Percentiles rank a stretch among this genome's conserved stretches.
Conservation (phyloP, 1,284 basidiomycete species). For the Puccinia novopanici region DNA sequence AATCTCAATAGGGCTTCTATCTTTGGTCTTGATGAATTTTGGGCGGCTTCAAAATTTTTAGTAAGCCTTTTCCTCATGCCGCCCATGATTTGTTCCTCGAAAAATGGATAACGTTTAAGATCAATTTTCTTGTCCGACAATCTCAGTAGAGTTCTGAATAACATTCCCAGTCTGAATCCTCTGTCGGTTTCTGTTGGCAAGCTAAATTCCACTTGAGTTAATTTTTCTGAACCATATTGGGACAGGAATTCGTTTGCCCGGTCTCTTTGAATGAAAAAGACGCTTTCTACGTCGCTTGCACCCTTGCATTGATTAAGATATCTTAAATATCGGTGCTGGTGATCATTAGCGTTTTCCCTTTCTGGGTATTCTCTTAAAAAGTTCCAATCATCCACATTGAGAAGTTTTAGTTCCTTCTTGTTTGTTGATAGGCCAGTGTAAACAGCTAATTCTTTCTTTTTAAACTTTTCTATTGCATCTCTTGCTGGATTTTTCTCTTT, state of each 20-base stretch:
- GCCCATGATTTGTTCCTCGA: not conserved
- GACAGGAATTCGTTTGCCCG: not conserved
- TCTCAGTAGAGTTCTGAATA: not conserved
- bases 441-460: not conserved
- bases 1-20: not conserved
- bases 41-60: not conserved
- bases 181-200: not conserved
- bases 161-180: not conserved
- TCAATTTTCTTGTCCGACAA: slow-evolving; percentile 1
- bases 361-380: slow-evolving; percentile 1
- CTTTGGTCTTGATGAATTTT: not conserved
- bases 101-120: not conserved
- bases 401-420: not conserved
- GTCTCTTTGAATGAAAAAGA: slow-evolving; percentile 1
- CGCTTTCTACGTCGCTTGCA: not conserved
- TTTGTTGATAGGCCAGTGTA: not conserved
- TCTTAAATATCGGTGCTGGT: not conserved
- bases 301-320: not conserved
- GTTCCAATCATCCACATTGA: not conserved
- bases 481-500: not conserved
- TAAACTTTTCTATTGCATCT: not conserved
- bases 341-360: not conserved
- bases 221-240: not conserved
- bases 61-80: not conserved
- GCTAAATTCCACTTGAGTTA: no score